Conservation (phyloP, 2,329 filamentous ascomycete species). For the Monilinia laxa region DNA sequence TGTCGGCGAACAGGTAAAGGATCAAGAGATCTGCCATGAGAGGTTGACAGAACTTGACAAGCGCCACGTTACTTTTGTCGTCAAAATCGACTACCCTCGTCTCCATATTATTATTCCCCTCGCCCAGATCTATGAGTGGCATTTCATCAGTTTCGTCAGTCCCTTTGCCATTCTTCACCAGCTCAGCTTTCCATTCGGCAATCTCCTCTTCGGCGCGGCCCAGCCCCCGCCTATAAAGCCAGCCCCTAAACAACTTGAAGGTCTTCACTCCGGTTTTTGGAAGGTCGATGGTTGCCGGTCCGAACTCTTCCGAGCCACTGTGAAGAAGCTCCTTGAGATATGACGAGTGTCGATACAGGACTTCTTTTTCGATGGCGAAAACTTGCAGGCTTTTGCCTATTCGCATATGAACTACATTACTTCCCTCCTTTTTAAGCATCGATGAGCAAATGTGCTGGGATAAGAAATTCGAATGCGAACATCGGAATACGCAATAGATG, state of each 20-base stretch:
- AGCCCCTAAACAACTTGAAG: not conserved
- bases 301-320: not conserved
- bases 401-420: not conserved
- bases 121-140: not conserved
- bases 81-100: not conserved
- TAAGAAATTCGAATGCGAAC: not conserved
- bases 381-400: not conserved
- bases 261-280: not conserved
- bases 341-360: not conserved
- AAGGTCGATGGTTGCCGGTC: not conserved
- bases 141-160: not conserved
- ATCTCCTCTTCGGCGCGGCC: not conserved
- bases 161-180: not conserved
- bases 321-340: not conserved
- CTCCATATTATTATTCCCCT: not conserved
- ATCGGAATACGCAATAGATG: too few species aligned
- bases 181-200: not conserved
- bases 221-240: not conserved
- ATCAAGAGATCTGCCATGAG: not conserved
- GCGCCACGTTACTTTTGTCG: not conserved
- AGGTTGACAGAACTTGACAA: not conserved
- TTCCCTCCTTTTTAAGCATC: not conserved
- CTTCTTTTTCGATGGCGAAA: not conserved
- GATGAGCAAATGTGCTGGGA: not conserved
- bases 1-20: not conserved